Evolutionary conservation across 192 early-diverging fungal genomes (phyloP).

Genomic region (Phlyctochytrium planicorne): DNA sequence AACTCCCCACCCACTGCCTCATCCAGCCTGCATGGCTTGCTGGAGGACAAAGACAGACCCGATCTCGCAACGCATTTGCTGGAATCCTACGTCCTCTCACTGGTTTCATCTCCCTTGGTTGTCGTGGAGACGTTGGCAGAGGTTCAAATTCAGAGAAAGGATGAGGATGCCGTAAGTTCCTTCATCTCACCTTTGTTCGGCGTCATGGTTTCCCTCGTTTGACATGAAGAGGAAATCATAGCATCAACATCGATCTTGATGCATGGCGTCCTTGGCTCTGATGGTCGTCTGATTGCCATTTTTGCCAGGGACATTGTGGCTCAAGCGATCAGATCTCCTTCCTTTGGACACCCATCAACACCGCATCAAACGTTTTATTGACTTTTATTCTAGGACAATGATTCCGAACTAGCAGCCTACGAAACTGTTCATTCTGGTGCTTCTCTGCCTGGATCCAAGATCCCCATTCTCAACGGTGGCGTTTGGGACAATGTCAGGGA

Average conservation of each 20-base stretch:
- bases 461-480: constrained; percentile 34
- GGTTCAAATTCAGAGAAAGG: constrained; percentile 37
- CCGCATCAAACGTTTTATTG: background rate
- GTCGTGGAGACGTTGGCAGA: constrained; percentile 50
- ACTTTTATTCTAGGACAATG: background rate
- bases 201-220: background rate
- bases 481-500: constrained; percentile 36
- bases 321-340: too few relatives aligned
- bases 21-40: background rate
- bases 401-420: constrained; percentile 21
- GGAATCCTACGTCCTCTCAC: constrained; percentile 36
- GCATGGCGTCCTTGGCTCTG: too few relatives aligned
- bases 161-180: constrained; percentile 11
- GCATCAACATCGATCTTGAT: background rate
- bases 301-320: too few relatives aligned
- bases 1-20: background rate
- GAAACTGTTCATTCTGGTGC: constrained; percentile 25
- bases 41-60: background rate
- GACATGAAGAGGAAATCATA: background rate
- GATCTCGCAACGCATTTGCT: background rate
- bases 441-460: background rate
- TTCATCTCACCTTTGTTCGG: constrained; percentile 7
- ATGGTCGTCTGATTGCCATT: too few relatives aligned
- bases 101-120: constrained; percentile 44
- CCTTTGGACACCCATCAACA: too few relatives aligned